Conservation (phyloP, 352 stramenopile genomes). For the Pythium dissimile region DNA sequence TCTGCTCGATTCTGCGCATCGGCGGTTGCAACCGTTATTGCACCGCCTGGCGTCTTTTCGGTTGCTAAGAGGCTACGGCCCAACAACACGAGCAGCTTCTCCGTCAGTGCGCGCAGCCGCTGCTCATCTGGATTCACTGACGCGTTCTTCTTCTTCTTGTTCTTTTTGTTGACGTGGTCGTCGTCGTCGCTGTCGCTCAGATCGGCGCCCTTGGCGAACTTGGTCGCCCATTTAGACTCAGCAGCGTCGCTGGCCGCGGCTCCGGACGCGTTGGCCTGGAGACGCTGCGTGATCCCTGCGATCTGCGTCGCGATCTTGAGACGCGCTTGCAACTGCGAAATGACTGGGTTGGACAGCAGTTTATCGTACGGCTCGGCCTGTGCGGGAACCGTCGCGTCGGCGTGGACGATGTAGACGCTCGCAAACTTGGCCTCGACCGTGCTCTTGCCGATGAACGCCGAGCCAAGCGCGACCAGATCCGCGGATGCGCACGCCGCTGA, state of each 20-base stretch:
- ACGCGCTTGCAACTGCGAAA: constrained; percentile 46
- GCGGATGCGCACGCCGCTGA: constrained; percentile 25
- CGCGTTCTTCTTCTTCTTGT: constrained; percentile 46
- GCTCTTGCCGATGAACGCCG: constrained; percentile 2
- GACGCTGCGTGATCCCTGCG: constrained; percentile 40
- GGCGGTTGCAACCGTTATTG: neutral
- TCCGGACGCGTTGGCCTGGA: constrained; percentile 20
- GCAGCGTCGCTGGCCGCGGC: constrained; percentile 18
- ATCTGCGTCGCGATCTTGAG: constrained; percentile 61
- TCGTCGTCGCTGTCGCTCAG: constrained; percentile 45
- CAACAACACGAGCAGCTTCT: constrained; percentile 66
- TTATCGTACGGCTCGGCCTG: constrained; percentile 18
- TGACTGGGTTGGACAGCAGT: constrained; percentile 23
- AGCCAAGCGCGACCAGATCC: constrained; percentile 37
- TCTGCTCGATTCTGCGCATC: constrained; percentile 44
- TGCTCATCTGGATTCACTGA: constrained; percentile 57
- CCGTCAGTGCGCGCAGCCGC: constrained; percentile 59
- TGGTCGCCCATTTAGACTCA: constrained; percentile 58
- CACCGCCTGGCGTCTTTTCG: neutral
- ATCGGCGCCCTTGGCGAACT: constrained; percentile 53
- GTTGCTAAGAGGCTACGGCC: constrained; percentile 20
- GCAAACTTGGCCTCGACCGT: constrained; percentile 34
- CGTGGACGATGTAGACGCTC: constrained; percentile 18
- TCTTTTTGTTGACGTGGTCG: constrained; percentile 7
- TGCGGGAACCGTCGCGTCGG: constrained; percentile 6